These are phyloP conservation scores for Prunus fruticosa DNA, from an alignment of 306 rosid species.

Conservation along the genomic window DNA sequence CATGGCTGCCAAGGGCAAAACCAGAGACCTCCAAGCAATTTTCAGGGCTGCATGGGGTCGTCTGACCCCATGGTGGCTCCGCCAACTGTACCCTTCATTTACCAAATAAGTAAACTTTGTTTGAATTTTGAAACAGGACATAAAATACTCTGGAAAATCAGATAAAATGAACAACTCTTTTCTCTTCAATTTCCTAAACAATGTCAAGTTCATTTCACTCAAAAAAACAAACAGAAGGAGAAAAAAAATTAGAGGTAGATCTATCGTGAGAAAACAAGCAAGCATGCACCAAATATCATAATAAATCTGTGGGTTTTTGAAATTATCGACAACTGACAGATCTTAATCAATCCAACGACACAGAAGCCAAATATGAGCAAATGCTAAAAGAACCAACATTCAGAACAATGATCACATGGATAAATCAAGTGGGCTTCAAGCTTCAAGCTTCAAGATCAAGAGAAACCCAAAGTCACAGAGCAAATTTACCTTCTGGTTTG, in stretches of 20 bases:
- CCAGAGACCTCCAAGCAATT: too few relatives aligned
- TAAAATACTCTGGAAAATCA: background rate
- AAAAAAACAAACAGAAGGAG: slow-evolving; percentile 6
- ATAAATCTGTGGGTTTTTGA: background rate
- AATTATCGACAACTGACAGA: slow-evolving; percentile 9
- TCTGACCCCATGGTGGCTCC: too few relatives aligned
- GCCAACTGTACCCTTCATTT: background rate
- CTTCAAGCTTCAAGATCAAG: background rate
- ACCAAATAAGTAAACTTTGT: background rate
- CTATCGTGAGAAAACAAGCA: slow-evolving; percentile 3
- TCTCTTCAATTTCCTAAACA: background rate
- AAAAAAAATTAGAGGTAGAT: background rate
- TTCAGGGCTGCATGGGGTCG: too few relatives aligned
- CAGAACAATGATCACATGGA: background rate
- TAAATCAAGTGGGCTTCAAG: too few relatives aligned
- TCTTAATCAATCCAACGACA: slow-evolving; percentile 16
- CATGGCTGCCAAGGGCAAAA: too few relatives aligned
- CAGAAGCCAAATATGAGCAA: background rate
- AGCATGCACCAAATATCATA: background rate
- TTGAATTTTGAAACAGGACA: background rate
- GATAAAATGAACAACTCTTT: background rate
- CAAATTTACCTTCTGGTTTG: slow-evolving; percentile 8
- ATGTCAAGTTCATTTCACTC: background rate
- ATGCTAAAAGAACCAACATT: background rate
- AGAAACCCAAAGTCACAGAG: background rate